Evolutionary conservation across 2,329 filamentous ascomycete species (phyloP).

Genomic region (Ophiostoma sp.): DNA sequence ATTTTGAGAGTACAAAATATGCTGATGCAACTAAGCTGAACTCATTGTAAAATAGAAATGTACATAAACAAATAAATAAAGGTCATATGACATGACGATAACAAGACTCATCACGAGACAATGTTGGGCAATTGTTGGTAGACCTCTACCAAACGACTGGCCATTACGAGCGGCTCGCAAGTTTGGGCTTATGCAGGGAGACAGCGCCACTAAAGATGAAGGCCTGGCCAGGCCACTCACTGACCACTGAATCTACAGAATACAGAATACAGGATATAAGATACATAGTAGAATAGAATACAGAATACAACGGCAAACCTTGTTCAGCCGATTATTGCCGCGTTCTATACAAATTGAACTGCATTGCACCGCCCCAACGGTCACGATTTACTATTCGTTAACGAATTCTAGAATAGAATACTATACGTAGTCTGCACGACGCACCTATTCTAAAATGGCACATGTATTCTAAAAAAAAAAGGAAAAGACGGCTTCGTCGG

Average conservation of each 20-base stretch:
- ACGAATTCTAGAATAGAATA: neutral
- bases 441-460: no score
- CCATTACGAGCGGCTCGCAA: neutral
- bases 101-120: neutral
- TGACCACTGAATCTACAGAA: neutral
- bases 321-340: constrained; percentile 1
- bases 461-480: no score
- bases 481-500: no score
- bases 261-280: neutral
- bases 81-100: neutral
- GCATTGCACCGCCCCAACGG: neutral
- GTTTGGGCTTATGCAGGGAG: constrained; percentile 9
- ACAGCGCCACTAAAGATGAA: neutral
- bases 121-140: neutral
- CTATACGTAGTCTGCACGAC: neutral
- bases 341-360: neutral
- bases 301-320: neutral
- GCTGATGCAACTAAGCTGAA: neutral
- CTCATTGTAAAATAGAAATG: neutral
- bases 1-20: neutral
- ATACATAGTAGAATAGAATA: no score
- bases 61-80: neutral
- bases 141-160: neutral
- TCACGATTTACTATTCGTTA: neutral
- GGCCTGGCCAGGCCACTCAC: neutral